Evolutionary conservation across 306 rosid genomes (phyloP), one percentile per base, ranked within the genome.

Genomic region (Hippophae rhamnoides): DNA sequence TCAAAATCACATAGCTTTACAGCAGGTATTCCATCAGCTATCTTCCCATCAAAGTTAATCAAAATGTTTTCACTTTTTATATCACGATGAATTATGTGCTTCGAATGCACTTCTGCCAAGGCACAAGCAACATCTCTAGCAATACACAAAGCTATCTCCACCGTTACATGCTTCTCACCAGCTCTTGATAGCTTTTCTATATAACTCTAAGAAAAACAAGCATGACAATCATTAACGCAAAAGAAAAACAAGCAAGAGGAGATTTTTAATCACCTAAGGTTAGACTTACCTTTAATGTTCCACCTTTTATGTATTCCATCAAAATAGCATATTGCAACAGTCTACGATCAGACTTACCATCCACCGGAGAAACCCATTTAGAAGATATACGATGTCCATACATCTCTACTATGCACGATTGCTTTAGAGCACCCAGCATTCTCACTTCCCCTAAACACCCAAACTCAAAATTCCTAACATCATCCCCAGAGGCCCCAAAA

Each of bases 1-100:
- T 93, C 99, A 80, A 93, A 93, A 86, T 93, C 99, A 73, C 99
- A 84, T 10, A 93, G 86, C 95, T 93, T 93, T 69, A 88, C 89
- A 44, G 80, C 62, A 48, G 89, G 94, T 54, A 81, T 73, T 74
- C 96, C 95, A 61, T 88, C 81, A 13, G 75, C 80, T 73, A 78
- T 80, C 69, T 80, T 84, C 65, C 72, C 77, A 60, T 86, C 94
- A 60, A 82, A 70, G 81, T 86, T 94, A 64, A 88, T 69, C 72
- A 93, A 72, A 60, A 93, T 65, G 70, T 93, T 93, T 82, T 81
- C 97, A 76, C 99, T 93, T 69, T 93, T 93, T 56, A 93, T 53
- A 71, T 93, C 99, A 56, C 99, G 99, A 49, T 93, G 99, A 72
- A 89, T 88, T 45, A 93, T 82, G 75, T 93, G 95, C 67, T 82